Conservation (phyloP, 768 basidiomycete genomes). For the Mycena crocata region DNA sequence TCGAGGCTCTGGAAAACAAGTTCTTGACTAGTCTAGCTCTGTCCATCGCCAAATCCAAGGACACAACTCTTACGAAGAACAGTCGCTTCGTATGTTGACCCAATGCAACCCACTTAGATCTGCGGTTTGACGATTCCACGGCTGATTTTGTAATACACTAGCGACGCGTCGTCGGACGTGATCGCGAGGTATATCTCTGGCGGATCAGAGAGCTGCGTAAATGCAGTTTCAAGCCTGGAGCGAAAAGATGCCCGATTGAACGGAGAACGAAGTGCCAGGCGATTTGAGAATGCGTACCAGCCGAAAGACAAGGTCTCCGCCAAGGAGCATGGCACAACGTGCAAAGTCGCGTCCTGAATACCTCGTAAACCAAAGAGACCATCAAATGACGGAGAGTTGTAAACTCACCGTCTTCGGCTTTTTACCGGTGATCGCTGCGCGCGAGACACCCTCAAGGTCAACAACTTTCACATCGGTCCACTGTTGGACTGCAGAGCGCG, state of each 20-base stretch:
- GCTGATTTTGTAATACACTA: constrained; percentile 87
- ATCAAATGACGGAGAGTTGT: not conserved
- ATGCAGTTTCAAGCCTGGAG: constrained; percentile 68
- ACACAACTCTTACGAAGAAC: not conserved
- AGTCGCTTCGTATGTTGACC: too few species aligned
- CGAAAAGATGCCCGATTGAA: not conserved
- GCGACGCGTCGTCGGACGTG: constrained; percentile 81
- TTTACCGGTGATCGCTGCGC: constrained; percentile 71
- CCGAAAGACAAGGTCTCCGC: constrained; percentile 73
- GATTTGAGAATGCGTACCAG: constrained; percentile 58
- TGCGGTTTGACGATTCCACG: constrained; percentile 81
- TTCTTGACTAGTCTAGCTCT: too few species aligned
- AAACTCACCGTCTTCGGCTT: constrained; percentile 63
- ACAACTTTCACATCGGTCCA: constrained; percentile 75
- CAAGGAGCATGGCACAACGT: constrained; percentile 76
- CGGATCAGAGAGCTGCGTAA: constrained; percentile 59
- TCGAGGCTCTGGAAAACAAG: too few species aligned
- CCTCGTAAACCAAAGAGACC: not conserved
- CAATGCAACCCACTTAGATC: constrained; percentile 47
- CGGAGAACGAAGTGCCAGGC: not conserved
- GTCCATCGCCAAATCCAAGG: too few species aligned
- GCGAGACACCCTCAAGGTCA: constrained; percentile 65
- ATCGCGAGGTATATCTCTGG: constrained; percentile 75
- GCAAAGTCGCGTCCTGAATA: constrained; percentile 54
- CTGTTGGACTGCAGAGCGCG: constrained; percentile 65